Conservation (phyloP, 192 early-diverging fungal species). For the Backusella circina region DNA sequence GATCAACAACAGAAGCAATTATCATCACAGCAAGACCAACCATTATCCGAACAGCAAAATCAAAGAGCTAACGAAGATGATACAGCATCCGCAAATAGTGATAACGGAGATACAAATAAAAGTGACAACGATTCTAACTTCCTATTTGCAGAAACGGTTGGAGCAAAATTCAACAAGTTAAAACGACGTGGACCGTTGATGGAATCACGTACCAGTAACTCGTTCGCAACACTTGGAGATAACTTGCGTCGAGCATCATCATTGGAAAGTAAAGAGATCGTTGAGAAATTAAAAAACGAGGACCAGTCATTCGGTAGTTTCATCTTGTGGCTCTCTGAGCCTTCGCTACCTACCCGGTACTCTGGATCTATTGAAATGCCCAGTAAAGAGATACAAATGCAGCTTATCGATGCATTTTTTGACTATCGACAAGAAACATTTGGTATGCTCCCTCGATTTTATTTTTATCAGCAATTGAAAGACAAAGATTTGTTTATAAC, state of each 20-base stretch:
- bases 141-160: neutral
- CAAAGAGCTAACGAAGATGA: neutral
- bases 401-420: conserved; percentile 28
- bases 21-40: neutral
- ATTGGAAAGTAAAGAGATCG: neutral
- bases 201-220: conserved; percentile 11
- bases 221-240: neutral
- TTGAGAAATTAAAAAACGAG: neutral
- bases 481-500: conserved; percentile 17
- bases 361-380: conserved; percentile 24
- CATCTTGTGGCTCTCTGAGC: conserved; percentile 14
- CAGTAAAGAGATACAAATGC: conserved; percentile 12
- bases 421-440: conserved; percentile 4
- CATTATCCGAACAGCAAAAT: neutral
- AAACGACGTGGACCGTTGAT: neutral
- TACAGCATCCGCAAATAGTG: neutral
- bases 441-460: neutral
- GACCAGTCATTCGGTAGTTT: neutral
- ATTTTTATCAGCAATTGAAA: conserved; percentile 17
- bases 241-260: neutral
- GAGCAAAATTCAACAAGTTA: neutral
- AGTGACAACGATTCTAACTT: neutral
- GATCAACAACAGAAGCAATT: neutral
- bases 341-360: conserved; percentile 21
- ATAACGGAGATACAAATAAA: neutral